Percentiles rank a stretch among this genome's conserved stretches.
Conservation (phyloP, 73 alveolate species). For the Blepharisma japonicum region DNA sequence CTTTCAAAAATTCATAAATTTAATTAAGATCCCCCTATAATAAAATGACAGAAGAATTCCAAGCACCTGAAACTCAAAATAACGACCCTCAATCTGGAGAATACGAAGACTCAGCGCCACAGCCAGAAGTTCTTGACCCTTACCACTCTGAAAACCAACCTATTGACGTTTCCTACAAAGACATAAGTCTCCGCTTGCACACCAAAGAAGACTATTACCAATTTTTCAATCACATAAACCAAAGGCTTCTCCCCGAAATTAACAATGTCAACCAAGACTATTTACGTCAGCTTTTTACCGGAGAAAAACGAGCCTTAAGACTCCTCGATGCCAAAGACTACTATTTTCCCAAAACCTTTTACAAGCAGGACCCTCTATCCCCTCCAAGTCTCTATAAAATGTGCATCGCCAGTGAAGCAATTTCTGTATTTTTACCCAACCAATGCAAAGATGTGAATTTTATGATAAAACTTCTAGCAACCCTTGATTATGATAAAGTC, state of each 20-base stretch:
- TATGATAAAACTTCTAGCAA: neutral
- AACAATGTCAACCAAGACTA: neutral
- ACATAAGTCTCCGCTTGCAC: neutral
- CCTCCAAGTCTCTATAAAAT: neutral
- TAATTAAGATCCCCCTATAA: too few relatives aligned
- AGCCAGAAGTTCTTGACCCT: too few relatives aligned
- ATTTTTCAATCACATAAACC: neutral
- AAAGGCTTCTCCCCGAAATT: neutral
- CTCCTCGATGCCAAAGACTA: neutral
- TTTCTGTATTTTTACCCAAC: neutral
- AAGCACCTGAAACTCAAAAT: too few relatives aligned
- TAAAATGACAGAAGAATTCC: too few relatives aligned
- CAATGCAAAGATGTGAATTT: neutral
- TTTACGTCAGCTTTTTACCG: neutral
- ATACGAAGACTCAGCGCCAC: too few relatives aligned
- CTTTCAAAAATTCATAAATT: too few relatives aligned
- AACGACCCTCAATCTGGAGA: too few relatives aligned
- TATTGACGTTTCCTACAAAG: neutral
- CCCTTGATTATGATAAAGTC: neutral
- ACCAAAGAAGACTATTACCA: neutral
- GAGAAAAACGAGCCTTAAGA: neutral
- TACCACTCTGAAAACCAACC: neutral
- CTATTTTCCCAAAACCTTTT: neutral
- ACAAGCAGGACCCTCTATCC: neutral
- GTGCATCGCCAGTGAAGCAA: neutral